Base-by-base conservation (phyloP, 768 basidiomycete genomes). In the Serendipita sp. region DNA sequence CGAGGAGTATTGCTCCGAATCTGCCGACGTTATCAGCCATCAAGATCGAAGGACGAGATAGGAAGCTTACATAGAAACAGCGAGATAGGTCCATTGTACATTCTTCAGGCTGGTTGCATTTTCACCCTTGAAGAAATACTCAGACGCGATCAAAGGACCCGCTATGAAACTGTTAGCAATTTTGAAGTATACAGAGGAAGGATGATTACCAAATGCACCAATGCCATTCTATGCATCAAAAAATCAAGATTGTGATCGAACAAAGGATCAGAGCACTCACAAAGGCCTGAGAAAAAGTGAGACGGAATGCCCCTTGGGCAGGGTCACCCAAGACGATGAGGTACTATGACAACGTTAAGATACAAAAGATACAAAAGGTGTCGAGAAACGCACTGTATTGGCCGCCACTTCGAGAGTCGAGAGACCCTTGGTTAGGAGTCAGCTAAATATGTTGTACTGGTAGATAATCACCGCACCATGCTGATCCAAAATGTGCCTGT, bases 241-340 rank as follows among this genome's bases (percentile, higher is more conserved):
- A 7, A 41, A 7, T 13, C 1, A 13, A 5, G 7, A 41, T 41
- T 7, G 5, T 5, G 13, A 2, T 41, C 38, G 1, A 5, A 41
- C 7, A 13, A 5, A 7, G 38, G 38, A 5, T 5, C 7, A 7
- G 13, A 41, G 7, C 38, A 41, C 38, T 5, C 13, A 41, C 85
- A 76, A 86, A 88, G 3, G 85, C 85, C 74, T 89, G 88, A 66
- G 85, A 85, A 72, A 89, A 86, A 72, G 88, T 88, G 63, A 90
- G 78, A 34, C 88, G 79, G 69, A 85, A 83, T 13, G 86, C 85
- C 56, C 86, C 86, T 71, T 84, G 84, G 69, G 83, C 82, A 32
- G 83, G 83, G 2, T 81, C 76, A 48, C 85, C 85, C 60, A 87
- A 75, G 41, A 87, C 83, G 16, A 65, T 60, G 5, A 66, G 45